Base-by-base conservation (phyloP, 345 rosid genomes). In the Capsella bursapastoris region DNA sequence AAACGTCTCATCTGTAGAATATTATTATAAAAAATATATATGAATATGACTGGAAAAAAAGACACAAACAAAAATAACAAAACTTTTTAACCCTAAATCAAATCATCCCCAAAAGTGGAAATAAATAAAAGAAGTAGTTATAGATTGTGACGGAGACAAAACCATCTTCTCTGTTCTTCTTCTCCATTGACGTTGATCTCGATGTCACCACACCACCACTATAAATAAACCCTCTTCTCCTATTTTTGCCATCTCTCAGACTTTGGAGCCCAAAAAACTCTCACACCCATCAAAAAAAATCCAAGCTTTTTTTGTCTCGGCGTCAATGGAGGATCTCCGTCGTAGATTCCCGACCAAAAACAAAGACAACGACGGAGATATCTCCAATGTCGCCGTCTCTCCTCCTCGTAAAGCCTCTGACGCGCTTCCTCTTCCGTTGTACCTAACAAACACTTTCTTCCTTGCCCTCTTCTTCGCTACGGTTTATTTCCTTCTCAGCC, bases 401-500 rank as follows among this genome's bases (percentile, higher is more conserved):
- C 25, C 56, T 2, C 52, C 25, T 48, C 22, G 52, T 2, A 73
- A 76, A 48, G 81, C 84, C 60, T 81, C 89, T 7, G 87, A 85
- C 45, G 80, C 79, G 16, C 79, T 83, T 65, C 85, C 86, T 6
- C 80, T 83, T 27, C 86, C 85, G 1, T 77, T 84, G 8, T 79
- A 64, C 72, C 55, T 83, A 6, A 83, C 90, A 1, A 88, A 86
- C 75, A 69, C 67, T 0, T 2, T 86, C 14, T 86, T 83, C 83
- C 70, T 83, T 72, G 28, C 75, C 0, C 83, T 88, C 31, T 85
- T 88, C 83, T 81, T 85, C 82, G 79, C 84, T 8, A 76, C 77
- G 2, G 85, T 83, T 32, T 85, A 76, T 67, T 88, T 81, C 52
- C 86, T 88, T 51, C 88, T 86, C 58, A 83, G 53, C 43, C 73